Base-by-base conservation (phyloP, 176 grass and related monocot species). In the Carex myosuroides region DNA sequence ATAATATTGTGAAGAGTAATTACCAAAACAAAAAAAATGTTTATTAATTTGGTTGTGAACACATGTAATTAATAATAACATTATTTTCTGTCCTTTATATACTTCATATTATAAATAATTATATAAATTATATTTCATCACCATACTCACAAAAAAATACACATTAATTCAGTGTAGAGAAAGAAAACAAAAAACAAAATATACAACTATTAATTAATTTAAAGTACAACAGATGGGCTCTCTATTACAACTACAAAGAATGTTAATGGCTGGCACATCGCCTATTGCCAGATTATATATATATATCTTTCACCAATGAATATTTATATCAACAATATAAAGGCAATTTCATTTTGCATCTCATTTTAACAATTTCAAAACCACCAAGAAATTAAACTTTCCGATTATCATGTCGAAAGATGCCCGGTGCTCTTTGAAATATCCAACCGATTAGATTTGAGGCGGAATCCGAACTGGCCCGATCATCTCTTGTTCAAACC, bases 401-500 rank as follows among this genome's bases (percentile, higher is more conserved):
- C n/a, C 16, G 63, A 35, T 35, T 61, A 80, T 18, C 26, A 60
- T 39, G 32, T 42, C 56, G 2, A 80, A 61, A 61, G 10, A 16
- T 52, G 58, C 60, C 42, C 8, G 29, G 37, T 32, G 42, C n/a
- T 14, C 65, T 20, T 24, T 20, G 58, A 63, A 81, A 81, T 52
- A 61, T 37, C 54, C 26, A 80, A 52, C n/a, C 6, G 61, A 32
- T 30, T 66, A 71, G 32, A 60, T 85, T 53, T 57, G 71, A 52
- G 73, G 44, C 22, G 64, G 67, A 48, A 57, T 6, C n/a, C 11
- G 74, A 52, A 89, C 55, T 30, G 55, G 20, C 2, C 84, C 84
- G 46, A 89, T 83, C 62, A 74, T 82, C 74, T 89, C 60, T 76
- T 89, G 52, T 81, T 89, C 88, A 54, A 89, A 89, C 57, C 10